These are phyloP conservation scores for Xerocomellus intermedius DNA, from an alignment of 768 basidiomycete species.

Conservation along the genomic window DNA sequence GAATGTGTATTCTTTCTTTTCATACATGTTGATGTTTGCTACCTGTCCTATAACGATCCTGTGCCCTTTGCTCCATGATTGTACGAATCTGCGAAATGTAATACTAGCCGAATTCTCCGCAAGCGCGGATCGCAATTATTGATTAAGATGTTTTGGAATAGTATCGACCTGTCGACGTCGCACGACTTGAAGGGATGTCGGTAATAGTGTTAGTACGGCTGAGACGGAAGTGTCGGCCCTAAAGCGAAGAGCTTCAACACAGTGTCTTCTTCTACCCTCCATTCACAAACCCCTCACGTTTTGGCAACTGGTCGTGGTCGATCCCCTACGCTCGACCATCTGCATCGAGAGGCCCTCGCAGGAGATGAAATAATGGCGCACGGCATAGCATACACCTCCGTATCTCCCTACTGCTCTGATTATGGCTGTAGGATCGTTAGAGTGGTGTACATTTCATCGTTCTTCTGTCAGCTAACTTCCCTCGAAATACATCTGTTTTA, in stretches of 20 bases:
- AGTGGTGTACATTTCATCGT: conserved; percentile 67
- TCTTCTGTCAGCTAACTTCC: not conserved
- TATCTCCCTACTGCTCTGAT: conserved; percentile 69
- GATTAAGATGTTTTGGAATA: not conserved
- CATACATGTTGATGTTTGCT: not conserved
- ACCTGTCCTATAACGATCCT: not conserved
- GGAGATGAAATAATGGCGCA: conserved; percentile 90
- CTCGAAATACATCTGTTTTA: too few species aligned
- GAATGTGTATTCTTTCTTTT: conserved; percentile 11
- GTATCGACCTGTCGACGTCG: not conserved
- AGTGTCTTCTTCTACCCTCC: not conserved
- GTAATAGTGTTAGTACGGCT: too few species aligned
- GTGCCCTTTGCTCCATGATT: not conserved
- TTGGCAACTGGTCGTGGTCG: conserved; percentile 44
- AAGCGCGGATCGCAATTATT: not conserved
- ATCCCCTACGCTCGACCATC: conserved; percentile 37
- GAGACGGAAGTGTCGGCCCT: conserved; percentile 35
- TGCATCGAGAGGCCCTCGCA: conserved; percentile 68
- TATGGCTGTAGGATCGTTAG: conserved; percentile 77
- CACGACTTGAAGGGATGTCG: too few species aligned
- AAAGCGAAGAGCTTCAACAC: conserved; percentile 17
- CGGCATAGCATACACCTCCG: conserved; percentile 85
- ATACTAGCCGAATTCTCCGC: not conserved
- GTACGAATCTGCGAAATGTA: not conserved
- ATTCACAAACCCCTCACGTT: conserved; percentile 42